Conservation (phyloP, 257 asterid genomes). For the Anisodus acutangulus region DNA sequence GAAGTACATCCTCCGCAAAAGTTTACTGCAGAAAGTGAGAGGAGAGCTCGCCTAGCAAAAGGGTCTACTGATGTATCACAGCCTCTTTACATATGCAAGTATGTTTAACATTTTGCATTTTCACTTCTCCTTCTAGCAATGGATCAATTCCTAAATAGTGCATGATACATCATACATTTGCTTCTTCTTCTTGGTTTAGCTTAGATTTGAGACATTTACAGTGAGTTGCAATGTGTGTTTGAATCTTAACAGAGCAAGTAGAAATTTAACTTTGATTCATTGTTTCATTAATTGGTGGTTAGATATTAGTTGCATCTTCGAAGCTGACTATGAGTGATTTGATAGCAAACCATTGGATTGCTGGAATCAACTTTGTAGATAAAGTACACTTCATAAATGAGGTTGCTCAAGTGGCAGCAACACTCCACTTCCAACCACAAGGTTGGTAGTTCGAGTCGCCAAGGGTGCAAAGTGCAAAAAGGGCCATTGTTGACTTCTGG, state of each 20-base stretch:
- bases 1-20: conserved; percentile 81
- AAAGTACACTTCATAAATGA: not conserved
- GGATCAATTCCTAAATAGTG: not conserved
- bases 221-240: not conserved
- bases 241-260: not conserved
- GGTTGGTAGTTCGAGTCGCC: not conserved
- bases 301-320: not conserved
- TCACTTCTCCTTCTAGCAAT: not conserved
- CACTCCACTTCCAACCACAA: not conserved
- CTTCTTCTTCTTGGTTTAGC: not conserved
- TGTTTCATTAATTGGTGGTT: conserved; percentile 1
- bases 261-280: not conserved
- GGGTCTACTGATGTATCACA: conserved; percentile 50
- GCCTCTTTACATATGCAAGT: conserved; percentile 91
- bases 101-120: conserved; percentile 34
- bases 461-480: not conserved
- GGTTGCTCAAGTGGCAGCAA: not conserved
- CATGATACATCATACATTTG: not conserved
- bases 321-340: not conserved
- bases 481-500: not conserved
- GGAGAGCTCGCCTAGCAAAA: conserved; percentile 53
- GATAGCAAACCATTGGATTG: conserved; percentile 11
- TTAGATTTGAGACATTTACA: not conserved
- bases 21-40: conserved; percentile 76
- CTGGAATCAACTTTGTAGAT: not conserved